Evolutionary conservation across 306 rosid species (phyloP).

Genomic region (Medicago ruthenica): DNA sequence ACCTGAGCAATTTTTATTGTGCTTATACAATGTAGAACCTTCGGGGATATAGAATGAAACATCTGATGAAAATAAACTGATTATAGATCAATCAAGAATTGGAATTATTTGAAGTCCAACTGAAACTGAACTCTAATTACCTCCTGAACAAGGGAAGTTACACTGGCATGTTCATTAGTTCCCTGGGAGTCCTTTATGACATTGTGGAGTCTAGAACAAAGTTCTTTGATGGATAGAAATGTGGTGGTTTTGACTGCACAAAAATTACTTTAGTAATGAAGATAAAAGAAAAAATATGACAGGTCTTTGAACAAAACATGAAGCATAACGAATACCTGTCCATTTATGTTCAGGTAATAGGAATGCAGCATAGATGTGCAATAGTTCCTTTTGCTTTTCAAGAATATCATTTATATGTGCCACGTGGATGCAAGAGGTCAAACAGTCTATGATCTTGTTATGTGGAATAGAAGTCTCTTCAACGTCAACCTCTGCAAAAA

Average conservation of each 20-base stretch:
- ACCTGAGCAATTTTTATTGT: constrained; percentile 95
- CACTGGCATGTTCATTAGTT: constrained; percentile 46
- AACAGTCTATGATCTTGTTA: constrained; percentile 77
- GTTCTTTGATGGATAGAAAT: constrained; percentile 73
- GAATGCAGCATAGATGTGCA: constrained; percentile 58
- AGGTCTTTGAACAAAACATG: constrained; percentile 36
- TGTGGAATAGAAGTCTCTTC: constrained; percentile 69
- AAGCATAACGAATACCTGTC: constrained; percentile 68
- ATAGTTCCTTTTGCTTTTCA: constrained; percentile 68
- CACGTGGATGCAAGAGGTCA: constrained; percentile 81
- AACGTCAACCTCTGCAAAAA: constrained; percentile 58
- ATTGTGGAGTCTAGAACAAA: constrained; percentile 66
- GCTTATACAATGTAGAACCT: constrained; percentile 69
- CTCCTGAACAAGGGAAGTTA: constrained; percentile 68
- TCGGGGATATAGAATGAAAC: constrained; percentile 64
- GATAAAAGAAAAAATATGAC: constrained; percentile 11
- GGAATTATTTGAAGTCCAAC: constrained; percentile 30
- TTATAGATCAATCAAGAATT: constrained; percentile 38
- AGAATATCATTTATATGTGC: constrained; percentile 74
- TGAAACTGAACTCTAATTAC: constrained; percentile 51
- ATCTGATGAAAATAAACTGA: constrained; percentile 56
- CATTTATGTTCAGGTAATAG: constrained; percentile 75
- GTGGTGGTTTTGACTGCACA: constrained; percentile 80
- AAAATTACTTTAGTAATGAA: constrained; percentile 29
- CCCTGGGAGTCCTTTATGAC: constrained; percentile 54